Percentiles rank a stretch among this genome's conserved stretches.
phyloP scores from a whole-genome alignment of 2,329 filamentous ascomycete genomes.

The Leptodontidium sp. region DNA sequence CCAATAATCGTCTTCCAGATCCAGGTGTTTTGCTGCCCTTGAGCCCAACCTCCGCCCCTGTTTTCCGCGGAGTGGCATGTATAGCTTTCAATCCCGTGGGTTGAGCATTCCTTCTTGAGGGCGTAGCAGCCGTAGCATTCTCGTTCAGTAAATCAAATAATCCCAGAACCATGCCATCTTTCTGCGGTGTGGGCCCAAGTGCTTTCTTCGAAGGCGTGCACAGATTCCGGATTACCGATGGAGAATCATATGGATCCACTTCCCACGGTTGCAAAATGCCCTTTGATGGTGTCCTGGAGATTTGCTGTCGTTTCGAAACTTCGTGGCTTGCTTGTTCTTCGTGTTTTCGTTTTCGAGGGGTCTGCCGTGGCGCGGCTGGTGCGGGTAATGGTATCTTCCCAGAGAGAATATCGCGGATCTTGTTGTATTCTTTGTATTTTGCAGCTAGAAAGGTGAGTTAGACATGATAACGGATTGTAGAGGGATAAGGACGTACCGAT shows the following conservation, averaged over 20 bases:
- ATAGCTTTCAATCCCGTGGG: conserved; percentile 37
- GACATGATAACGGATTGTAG: conserved; percentile 15
- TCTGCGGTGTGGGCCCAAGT: conserved; percentile 82
- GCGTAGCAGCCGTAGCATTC: conserved; percentile 55
- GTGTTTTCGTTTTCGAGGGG: conserved; percentile 49
- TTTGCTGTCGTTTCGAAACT: conserved; percentile 60
- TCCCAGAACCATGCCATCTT: conserved; percentile 78
- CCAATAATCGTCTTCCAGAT: conserved; percentile 67
- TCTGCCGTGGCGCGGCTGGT: conserved; percentile 42
- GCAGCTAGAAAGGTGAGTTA: conserved; percentile 31
- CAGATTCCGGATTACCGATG: conserved; percentile 63
- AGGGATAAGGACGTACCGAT: conserved; percentile 64
- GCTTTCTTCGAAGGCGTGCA: conserved; percentile 67
- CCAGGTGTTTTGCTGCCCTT: conserved; percentile 53
- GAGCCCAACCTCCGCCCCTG: conserved; percentile 24
- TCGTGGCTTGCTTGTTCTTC: conserved; percentile 52
- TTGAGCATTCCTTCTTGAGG: conserved; percentile 37
- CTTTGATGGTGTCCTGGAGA: conserved; percentile 54
- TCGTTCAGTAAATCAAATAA: conserved; percentile 75
- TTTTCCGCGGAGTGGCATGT: conserved; percentile 51
- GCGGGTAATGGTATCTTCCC: conserved; percentile 57
- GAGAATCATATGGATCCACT: conserved; percentile 60
- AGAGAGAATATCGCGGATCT: conserved; percentile 64
- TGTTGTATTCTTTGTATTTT: conserved; percentile 82
- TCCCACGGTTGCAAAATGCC: conserved; percentile 46